Evolutionary conservation across 1,139 yeast species (phyloP).

Genomic region (Keqinozyma sinolaborantium): DNA sequence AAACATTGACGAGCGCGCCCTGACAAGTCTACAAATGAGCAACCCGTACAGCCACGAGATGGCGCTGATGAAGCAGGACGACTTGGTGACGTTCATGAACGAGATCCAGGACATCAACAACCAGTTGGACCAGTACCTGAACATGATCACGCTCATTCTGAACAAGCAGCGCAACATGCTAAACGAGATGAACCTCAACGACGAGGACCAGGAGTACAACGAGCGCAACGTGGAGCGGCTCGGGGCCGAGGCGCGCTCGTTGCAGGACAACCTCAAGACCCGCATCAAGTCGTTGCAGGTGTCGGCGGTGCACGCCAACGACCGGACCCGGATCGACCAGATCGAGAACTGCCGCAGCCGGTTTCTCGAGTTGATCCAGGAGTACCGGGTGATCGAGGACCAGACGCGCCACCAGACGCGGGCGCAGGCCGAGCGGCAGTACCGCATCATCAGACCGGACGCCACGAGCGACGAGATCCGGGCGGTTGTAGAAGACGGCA

Average conservation of each 20-base stretch:
- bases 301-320: constrained; percentile 60
- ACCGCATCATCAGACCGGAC: constrained; percentile 87
- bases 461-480: constrained; percentile 83
- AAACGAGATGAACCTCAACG: constrained; percentile 73
- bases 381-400: constrained; percentile 83
- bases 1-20: not conserved
- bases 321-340: constrained; percentile 81
- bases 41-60: constrained; percentile 35
- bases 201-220: constrained; percentile 68
- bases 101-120: constrained; percentile 80
- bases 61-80: constrained; percentile 40
- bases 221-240: constrained; percentile 76
- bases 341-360: constrained; percentile 86
- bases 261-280: constrained; percentile 70
- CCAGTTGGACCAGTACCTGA: constrained; percentile 77
- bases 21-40: constrained; percentile 19
- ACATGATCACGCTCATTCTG: constrained; percentile 71
- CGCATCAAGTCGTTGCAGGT: constrained; percentile 74
- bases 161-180: constrained; percentile 78
- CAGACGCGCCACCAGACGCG: constrained; percentile 81
- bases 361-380: constrained; percentile 82
- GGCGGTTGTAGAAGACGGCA: constrained; percentile 77
- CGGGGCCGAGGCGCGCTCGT: constrained; percentile 73
- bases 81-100: constrained; percentile 75
- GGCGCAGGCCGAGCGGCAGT: constrained; percentile 90